Conservation (phyloP, 75 land plant species). For the Isoetes taiwanensis region DNA sequence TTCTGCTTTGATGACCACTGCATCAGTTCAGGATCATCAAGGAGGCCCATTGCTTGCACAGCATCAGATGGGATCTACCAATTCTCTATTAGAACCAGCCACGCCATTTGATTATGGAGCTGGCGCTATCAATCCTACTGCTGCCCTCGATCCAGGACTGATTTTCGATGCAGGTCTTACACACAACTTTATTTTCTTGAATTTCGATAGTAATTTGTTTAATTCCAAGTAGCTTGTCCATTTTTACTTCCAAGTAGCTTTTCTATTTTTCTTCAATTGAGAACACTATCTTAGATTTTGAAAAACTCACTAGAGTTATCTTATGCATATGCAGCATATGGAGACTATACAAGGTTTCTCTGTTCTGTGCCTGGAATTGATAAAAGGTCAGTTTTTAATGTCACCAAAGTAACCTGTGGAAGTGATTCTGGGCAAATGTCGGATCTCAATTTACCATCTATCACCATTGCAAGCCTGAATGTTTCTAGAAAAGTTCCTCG, state of each 20-base stretch:
- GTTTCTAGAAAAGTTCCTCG: conserved; percentile 41
- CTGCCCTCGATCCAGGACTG: conserved; percentile 69
- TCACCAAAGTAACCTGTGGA: conserved; percentile 39
- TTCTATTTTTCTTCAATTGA: too few species aligned
- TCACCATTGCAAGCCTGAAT: conserved; percentile 55
- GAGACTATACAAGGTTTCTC: conserved; percentile 59
- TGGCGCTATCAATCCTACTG: conserved; percentile 44
- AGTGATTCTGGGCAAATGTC: conserved; percentile 2
- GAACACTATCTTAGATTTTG: too few species aligned
- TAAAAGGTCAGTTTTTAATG: conserved; percentile 19
- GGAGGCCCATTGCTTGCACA: conserved; percentile 59
- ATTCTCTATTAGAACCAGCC: conserved; percentile 18
- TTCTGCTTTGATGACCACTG: conserved; percentile 71
- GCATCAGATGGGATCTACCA: conserved; percentile 15
- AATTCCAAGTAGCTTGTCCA: too few species aligned
- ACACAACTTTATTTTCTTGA: too few species aligned
- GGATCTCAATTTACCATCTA: conserved; percentile 84
- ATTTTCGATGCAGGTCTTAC: conserved; percentile 56
- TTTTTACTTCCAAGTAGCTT: too few species aligned
- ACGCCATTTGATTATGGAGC: conserved; percentile 63
- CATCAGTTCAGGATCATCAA: conserved; percentile 34
- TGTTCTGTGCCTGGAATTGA: conserved; percentile 45
- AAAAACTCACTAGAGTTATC: too few species aligned
- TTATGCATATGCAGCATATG: conserved; percentile 34
- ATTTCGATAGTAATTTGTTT: too few species aligned